Evolutionary conservation across 345 rosid genomes (phyloP).

Genomic region (Orychophragmus violaceus): DNA sequence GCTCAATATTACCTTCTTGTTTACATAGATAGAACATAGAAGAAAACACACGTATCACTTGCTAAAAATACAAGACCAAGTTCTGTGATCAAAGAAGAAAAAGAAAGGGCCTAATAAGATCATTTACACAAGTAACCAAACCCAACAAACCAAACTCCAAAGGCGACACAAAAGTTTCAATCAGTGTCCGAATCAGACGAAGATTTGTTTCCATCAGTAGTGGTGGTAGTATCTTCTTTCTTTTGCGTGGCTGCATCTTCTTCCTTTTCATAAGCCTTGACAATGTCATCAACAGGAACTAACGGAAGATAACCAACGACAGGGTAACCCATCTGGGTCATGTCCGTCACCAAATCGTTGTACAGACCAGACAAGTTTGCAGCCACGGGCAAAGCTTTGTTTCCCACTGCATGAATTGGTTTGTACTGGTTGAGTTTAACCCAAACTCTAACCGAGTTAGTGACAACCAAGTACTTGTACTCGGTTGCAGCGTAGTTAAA

Average conservation of each 20-base stretch:
- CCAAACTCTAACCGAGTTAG: conserved; percentile 53
- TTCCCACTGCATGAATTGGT: conserved; percentile 44
- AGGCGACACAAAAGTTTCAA: conserved; percentile 8
- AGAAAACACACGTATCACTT: neutral
- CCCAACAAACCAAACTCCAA: conserved; percentile 1
- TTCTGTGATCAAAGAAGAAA: neutral
- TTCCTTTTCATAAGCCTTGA: conserved; percentile 45
- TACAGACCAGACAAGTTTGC: conserved; percentile 48
- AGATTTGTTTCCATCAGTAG: conserved; percentile 13
- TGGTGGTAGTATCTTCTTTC: conserved; percentile 20
- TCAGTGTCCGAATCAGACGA: conserved; percentile 51
- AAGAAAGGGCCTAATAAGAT: conserved; percentile 1
- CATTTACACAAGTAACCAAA: conserved; percentile 18
- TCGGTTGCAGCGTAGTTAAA: conserved; percentile 40
- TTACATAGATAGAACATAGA: neutral
- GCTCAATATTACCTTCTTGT: neutral
- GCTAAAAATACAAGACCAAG: neutral
- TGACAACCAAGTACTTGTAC: conserved; percentile 45
- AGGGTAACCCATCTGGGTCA: conserved; percentile 56
- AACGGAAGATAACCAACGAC: conserved; percentile 49
- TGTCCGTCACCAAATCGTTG: conserved; percentile 37
- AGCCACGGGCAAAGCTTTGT: conserved; percentile 49
- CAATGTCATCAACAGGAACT: conserved; percentile 64
- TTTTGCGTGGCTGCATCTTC: conserved; percentile 25
- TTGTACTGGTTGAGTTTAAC: conserved; percentile 42